phyloP scores from a whole-genome alignment of 1,284 basidiomycete genomes.

The Psilocybe mexicana region DNA sequence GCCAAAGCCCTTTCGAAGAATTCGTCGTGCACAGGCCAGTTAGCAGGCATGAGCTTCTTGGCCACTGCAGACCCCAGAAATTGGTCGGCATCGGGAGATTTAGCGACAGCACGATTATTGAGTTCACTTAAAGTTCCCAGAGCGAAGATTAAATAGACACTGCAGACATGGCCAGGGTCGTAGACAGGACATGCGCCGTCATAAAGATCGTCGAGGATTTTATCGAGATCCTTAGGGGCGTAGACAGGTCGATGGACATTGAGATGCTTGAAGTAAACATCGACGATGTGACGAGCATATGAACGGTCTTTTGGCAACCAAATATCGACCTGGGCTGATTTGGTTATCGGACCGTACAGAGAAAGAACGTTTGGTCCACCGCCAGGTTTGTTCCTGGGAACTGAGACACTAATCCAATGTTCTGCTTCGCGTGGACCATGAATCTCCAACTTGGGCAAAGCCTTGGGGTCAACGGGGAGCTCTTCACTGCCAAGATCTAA shows the following conservation, averaged over 20 bases:
- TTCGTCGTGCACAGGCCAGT: slow-evolving; percentile 80
- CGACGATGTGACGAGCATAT: slow-evolving; percentile 60
- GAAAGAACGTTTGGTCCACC: slow-evolving; percentile 34
- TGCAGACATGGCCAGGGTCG: slow-evolving; percentile 77
- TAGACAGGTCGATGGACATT: slow-evolving; percentile 79
- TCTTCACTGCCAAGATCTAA: slow-evolving; percentile 67
- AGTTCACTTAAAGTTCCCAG: slow-evolving; percentile 80
- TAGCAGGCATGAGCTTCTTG: slow-evolving; percentile 63
- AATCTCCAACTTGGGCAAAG: slow-evolving; percentile 55
- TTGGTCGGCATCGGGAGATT: slow-evolving; percentile 39
- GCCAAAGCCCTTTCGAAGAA: slow-evolving; percentile 76
- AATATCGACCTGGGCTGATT: slow-evolving; percentile 44
- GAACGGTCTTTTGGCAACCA: slow-evolving; percentile 76
- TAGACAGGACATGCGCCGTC: slow-evolving; percentile 46
- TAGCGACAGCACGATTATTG: slow-evolving; percentile 60
- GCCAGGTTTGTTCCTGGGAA: slow-evolving; percentile 46
- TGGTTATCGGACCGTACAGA: slow-evolving; percentile 30
- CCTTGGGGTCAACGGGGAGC: slow-evolving; percentile 70
- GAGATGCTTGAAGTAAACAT: slow-evolving; percentile 72
- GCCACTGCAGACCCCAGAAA: slow-evolving; percentile 36
- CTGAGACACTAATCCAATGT: slow-evolving; percentile 58
- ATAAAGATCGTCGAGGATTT: slow-evolving; percentile 64
- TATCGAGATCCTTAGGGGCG: slow-evolving; percentile 62
- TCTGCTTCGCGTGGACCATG: slow-evolving; percentile 59
- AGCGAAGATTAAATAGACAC: slow-evolving; percentile 73